These are phyloP conservation scores for Picochlorum sp. DNA, from an alignment of 139 green algal species.

Conservation along the genomic window DNA sequence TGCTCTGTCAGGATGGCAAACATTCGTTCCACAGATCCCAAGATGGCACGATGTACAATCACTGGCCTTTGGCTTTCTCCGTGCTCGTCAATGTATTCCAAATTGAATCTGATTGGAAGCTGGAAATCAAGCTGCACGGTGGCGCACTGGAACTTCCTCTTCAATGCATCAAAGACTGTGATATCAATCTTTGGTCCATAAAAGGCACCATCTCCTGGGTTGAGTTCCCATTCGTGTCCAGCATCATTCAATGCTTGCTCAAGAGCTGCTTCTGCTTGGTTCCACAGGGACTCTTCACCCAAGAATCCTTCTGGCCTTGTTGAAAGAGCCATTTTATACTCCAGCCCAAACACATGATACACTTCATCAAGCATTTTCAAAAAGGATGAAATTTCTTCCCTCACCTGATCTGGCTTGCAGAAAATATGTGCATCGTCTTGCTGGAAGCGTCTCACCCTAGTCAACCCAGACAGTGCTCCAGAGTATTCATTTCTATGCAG, in stretches of 20 bases:
- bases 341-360: slow-evolving; percentile 89
- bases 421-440: slow-evolving; percentile 99
- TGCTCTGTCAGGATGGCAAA: slow-evolving; percentile 98
- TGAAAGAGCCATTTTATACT: slow-evolving; percentile 89
- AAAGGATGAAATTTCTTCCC: slow-evolving; percentile 67
- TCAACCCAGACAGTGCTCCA: slow-evolving; percentile 76
- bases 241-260: slow-evolving; percentile 69
- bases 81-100: slow-evolving; percentile 65
- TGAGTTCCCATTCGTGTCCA: slow-evolving; percentile 70
- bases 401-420: slow-evolving; percentile 82
- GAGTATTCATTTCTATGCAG: slow-evolving; percentile 91
- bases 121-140: slow-evolving; percentile 99
- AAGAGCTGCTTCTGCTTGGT: slow-evolving; percentile 83
- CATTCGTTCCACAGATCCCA: slow-evolving; percentile 97
- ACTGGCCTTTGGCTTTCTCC: slow-evolving; percentile 65
- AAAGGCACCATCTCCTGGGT: slow-evolving; percentile 92
- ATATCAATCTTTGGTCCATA: slow-evolving; percentile 99
- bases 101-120: slow-evolving; percentile 84
- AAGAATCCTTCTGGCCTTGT: slow-evolving; percentile 81
- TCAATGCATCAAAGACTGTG: slow-evolving; percentile 80
- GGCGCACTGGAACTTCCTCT: slow-evolving; percentile 97
- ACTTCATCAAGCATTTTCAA: slow-evolving; percentile 86
- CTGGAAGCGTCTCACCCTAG: slow-evolving; percentile 89
- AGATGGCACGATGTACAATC: slow-evolving; percentile 93
- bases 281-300: slow-evolving; percentile 84